phyloP scores from a whole-genome alignment of 495 filamentous ascomycete genomes.

The Xylaria grammica region DNA sequence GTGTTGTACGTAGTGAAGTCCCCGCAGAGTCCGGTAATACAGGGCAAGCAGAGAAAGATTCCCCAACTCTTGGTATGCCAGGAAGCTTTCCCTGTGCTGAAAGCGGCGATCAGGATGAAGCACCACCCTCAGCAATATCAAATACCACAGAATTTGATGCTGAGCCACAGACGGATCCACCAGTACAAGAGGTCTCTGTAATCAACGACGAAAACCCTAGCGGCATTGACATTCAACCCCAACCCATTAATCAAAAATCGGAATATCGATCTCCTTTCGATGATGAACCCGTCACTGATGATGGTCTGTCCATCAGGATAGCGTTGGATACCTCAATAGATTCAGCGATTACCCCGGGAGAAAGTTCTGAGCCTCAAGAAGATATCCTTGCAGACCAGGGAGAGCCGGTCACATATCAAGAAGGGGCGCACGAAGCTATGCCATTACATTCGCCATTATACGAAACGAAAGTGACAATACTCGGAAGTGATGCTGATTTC shows the following conservation, averaged over 20 bases:
- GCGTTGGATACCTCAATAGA: constrained; percentile 43
- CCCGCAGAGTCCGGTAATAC: constrained; percentile 8
- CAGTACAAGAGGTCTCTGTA: constrained; percentile 31
- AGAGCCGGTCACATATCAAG: constrained; percentile 27
- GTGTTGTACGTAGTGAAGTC: constrained; percentile 1
- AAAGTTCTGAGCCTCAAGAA: constrained; percentile 21
- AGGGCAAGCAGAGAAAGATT: constrained; percentile 51
- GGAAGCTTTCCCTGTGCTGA: constrained; percentile 53
- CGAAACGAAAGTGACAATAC: constrained; percentile 51
- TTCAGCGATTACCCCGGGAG: constrained; percentile 15
- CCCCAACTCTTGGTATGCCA: constrained; percentile 72
- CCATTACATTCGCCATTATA: constrained; percentile 42
- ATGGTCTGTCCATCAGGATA: constrained; percentile 46
- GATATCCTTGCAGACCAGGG: constrained; percentile 28
- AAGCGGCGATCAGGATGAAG: constrained; percentile 45
- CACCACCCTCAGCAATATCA: constrained; percentile 58
- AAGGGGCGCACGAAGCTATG: constrained; percentile 46
- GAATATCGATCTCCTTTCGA: constrained; percentile 46
- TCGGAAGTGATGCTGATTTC: constrained; percentile 49
- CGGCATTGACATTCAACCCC: constrained; percentile 15
- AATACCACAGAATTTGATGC: constrained; percentile 72
- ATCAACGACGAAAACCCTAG: constrained; percentile 27
- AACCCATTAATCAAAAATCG: constrained; percentile 32
- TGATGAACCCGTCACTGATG: constrained; percentile 45
- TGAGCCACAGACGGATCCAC: constrained; percentile 69